Evolutionary conservation across 176 grass and related monocot species (phyloP), one percentile per base, ranked within the genome.

Genomic region (Calamus simplicifolius): DNA sequence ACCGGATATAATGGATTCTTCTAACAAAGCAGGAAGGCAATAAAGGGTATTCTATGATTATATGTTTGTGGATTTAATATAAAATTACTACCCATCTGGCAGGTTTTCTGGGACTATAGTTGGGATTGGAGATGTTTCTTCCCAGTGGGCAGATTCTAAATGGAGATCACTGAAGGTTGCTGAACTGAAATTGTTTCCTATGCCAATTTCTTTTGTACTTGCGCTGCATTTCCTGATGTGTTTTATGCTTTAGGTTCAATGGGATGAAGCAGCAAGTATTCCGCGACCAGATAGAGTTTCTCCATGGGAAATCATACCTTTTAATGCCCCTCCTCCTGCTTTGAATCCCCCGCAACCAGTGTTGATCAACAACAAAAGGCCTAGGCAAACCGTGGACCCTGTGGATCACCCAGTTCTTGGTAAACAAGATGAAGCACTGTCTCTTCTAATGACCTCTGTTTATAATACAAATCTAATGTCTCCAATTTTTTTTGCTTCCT

Each of bases 101-200:
- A 95, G 89, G 54, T 89, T 89, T 80, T 77, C 63, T 64, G 89
- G 89, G 48, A 95, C 85, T 50, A 85, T 95, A 76, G 77, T 89
- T 78, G 81, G 81, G 76, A 16, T 71, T 1, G 85, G 75, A 51
- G 74, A 79, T 68, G 50, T 55, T 62, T 69, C 85, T n/a, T 81
- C 89, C 43, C 89, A 78, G 19, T 95, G 89, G 89, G 53, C 77
- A 64, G 73, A 70, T 68, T 89, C 89, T 28, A 72, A 82, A 1
- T 95, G 89, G 89, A 89, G 89, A 76, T 78, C 68, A 6, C 66
- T 95, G 56, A 89, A 89, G 81, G 91, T 90, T 76, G 49, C 53
- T 63, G 49, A 50, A 14, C 35, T 43, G 25, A 23, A 25, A 21
- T 54, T 70, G 26, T 12, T 27, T 16, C 58, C 1, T 5, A 17